Evolutionary conservation across 1,284 basidiomycete species (phyloP), one percentile per base, ranked within the genome.

Genomic region (Laetiporus sulphureus): DNA sequence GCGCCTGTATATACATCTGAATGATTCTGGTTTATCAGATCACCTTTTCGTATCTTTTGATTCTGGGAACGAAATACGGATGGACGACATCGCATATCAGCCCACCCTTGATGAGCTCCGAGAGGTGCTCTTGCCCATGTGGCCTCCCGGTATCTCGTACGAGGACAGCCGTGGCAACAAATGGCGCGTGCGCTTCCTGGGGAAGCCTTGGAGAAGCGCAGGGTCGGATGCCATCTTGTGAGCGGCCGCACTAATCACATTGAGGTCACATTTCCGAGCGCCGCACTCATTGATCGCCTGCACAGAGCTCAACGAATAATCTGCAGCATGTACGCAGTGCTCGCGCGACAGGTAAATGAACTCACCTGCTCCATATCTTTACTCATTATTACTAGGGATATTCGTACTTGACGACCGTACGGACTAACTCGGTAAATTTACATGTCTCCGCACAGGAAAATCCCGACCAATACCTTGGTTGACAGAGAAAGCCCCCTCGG

Each of bases 321-420:
- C 31, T 61, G 65, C 42, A 59, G 60, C 22, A 37, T 75, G 6
- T 74, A 67, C 41, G 46, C 57, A 19, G 57, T 64, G n/a, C 59
- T 75, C 22, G 63, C 61, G 8, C 54, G 58, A 32, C 59, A 63
- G 46, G 71, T 71, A 49, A 32, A 60, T 59, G 42, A 20, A 16
- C 21, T 15, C 18, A 8, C n/a, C 22, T 32, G 25, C 27, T 25
- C 21, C 31, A 21, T 22, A 36, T 5, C 5, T 36, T 8, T 36
- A 8, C 18, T 19, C 34, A 6, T 32, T 46, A 29, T 38, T 12
- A 42, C 38, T 29, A 74, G 70, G 71, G 72, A 5, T 75, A 69
- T 47, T 55, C 62, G 24, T 85, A 81, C 47, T 64, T 75, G 43
- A 74, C 83, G 12, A 72, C 76, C n/a, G 67, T 82, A 22, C 77